Base-by-base conservation (phyloP, 495 filamentous ascomycete genomes). In the Hypomontagnella monticulosa region DNA sequence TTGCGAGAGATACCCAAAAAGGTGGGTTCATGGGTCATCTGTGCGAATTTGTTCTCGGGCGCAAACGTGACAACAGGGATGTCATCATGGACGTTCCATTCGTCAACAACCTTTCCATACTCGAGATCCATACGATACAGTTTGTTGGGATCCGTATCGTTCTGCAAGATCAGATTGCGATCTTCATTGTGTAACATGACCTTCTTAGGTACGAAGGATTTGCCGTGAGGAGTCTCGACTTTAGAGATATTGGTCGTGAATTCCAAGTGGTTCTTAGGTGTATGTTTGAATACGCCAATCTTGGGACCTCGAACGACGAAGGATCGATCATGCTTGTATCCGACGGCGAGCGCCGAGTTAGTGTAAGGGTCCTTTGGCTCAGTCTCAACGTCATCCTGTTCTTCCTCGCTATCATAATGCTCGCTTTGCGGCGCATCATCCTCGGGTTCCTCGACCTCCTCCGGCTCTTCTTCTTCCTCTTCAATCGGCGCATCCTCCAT, bases 61-160 rank as follows among this genome's bases (percentile, higher is more conserved):
- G 89, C 92, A 77, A 98, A 96, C 4, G 88, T 92, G 15, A 89
- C 87, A 50, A 99, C 92, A 0, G 90, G 86, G 57, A 99, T 97
- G 78, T 99, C 92, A 56, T 99, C 93, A 70, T 99, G 94, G n/a
- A 99, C 85, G 67, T 96, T 97, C 95, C 95, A 99, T 76, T 99
- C 96, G 72, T 99, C 96, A 1, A 98, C 92, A n/a, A 99, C 91
- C 80, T 97, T 98, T 55, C 95, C 95, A 71, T 95, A 96, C 70
- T 98, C 96, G 60, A 99, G 80, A 80, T 99, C 95, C 95, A 99
- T 97, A 20, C 91, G 91, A 71, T 93, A 99, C n/a, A 99, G 81
- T 23, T 88, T 92, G 78, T 99, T 93, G 4, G 96, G 93, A 61
- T 97, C 87, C 33, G 87, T 80, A 27, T 81, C 82, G 66, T 94